Evolutionary conservation across 1,284 basidiomycete genomes (phyloP), one percentile per base, ranked within the genome.

Genomic region (Tranzscheliella williamsii): DNA sequence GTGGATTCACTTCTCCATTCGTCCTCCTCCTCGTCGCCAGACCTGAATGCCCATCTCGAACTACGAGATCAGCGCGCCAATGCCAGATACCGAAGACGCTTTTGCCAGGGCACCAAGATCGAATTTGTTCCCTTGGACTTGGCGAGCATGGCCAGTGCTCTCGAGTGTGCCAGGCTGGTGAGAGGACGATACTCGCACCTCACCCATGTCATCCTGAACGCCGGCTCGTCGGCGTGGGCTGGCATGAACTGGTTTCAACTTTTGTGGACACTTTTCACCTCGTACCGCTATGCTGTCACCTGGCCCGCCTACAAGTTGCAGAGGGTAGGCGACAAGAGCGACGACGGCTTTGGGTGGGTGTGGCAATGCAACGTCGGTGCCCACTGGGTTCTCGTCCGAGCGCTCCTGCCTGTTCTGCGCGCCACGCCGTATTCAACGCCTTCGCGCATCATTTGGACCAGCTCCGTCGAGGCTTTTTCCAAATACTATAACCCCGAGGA

Each of bases 341-440:
- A 64, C 31, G 76, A 78, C 41, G 63, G 65, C 7, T 69, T 58
- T 32, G 76, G 76, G 18, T 78, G 75, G 76, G 77, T 78, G 5
- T 78, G 76, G 75, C 72, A 77, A 34, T 63, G 66, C 53, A 78
- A 78, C 39, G 64, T 72, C 16, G 75, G 72, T 16, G 70, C 67
- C 5, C 77, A 78, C 43, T 78, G 68, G 58, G 53, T 77, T 18
- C 41, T 78, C 15, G 75, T 70, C 17, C 61, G 64, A 24, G 67
- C 62, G 5, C 55, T 77, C 21, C 57, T 71, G 13, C 70, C 71
- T 0, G 46, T 60, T 8, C 29, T 77, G 37, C 46, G 69, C 5
- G 50, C 58, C 0, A 69, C 72, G 4, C 75, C 75, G 2, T 77
- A 75, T 39, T 50, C 55, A 4, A 42, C 36, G 12, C 67, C 71